A percentile compares a stretch with the other conserved stretches of the same genome.
phyloP scores from a whole-genome alignment of 169 alveolate species.

The Theileria sp. region DNA sequence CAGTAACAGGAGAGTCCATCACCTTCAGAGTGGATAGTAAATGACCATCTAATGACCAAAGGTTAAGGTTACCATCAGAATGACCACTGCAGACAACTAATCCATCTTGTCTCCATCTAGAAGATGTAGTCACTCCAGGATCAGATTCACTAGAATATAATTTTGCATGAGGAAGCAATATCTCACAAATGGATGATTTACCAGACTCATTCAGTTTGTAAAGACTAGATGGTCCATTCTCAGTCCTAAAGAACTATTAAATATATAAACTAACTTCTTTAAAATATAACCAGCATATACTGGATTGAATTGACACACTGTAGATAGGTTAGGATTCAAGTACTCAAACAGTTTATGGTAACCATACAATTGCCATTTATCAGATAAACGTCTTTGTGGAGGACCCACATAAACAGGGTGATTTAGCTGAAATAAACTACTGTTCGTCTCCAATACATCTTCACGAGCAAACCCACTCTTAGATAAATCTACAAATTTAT shows the following conservation, averaged over 20 bases:
- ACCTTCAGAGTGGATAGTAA: background rate
- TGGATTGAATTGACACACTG: conserved; percentile 45
- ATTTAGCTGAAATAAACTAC: conserved; percentile 20
- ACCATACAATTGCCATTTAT: conserved; percentile 59
- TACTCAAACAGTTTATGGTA: conserved; percentile 37
- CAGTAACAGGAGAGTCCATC: conserved; percentile 24
- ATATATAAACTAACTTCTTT: conserved; percentile 28
- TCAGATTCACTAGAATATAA: conserved; percentile 18
- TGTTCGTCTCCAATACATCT: conserved; percentile 14
- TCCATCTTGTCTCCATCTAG: conserved; percentile 55
- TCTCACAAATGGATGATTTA: conserved; percentile 32
- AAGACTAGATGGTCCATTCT: conserved; percentile 44
- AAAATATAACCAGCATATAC: conserved; percentile 36
- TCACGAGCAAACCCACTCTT: conserved; percentile 3
- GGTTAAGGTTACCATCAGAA: conserved; percentile 27
- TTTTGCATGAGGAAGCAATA: conserved; percentile 36
- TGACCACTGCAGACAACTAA: conserved; percentile 36
- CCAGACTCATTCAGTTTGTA: conserved; percentile 13
- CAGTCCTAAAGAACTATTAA: conserved; percentile 16
- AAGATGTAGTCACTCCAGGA: conserved; percentile 29
- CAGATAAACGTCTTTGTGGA: conserved; percentile 59
- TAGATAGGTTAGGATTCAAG: conserved; percentile 17
- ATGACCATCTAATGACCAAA: conserved; percentile 40
- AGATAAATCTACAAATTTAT: background rate
- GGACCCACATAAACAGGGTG: conserved; percentile 58